phyloP scores from a whole-genome alignment of 1,139 yeast species.

The Yamadazyma pseudoaaseri region DNA sequence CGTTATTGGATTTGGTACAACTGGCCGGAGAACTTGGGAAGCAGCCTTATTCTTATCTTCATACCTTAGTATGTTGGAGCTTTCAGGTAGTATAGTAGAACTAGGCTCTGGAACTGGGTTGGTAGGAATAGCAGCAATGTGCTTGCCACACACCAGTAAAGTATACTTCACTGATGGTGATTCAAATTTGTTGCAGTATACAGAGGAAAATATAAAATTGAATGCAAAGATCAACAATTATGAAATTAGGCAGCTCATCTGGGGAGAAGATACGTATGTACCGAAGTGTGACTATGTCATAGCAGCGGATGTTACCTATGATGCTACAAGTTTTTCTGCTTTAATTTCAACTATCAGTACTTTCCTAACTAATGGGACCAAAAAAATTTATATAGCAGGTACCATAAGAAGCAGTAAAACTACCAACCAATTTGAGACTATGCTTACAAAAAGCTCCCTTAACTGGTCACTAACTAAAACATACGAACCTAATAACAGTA shows the following conservation, averaged over 20 bases:
- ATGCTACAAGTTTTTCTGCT: conserved; percentile 55
- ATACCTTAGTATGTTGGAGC: conserved; percentile 47
- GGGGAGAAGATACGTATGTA: conserved; percentile 51
- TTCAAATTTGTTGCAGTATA: conserved; percentile 52
- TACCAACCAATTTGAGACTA: conserved; percentile 48
- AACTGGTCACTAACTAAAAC: conserved; percentile 22
- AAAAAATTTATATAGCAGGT: conserved; percentile 58
- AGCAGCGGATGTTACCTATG: conserved; percentile 90
- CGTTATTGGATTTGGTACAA: conserved; percentile 71
- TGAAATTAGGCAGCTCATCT: conserved; percentile 39
- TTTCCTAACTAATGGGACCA: conserved; percentile 31
- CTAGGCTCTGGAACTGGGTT: conserved; percentile 91
- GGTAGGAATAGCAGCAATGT: conserved; percentile 58
- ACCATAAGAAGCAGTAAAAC: conserved; percentile 70
- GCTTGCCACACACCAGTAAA: conserved; percentile 23
- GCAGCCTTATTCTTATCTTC: conserved; percentile 61
- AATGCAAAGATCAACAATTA: conserved; percentile 29
- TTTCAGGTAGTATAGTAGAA: conserved; percentile 49
- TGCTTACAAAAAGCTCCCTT: conserved; percentile 27
- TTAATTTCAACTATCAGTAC: conserved; percentile 50
- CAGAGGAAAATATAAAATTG: conserved; percentile 43
- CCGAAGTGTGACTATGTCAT: conserved; percentile 47
- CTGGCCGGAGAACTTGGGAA: conserved; percentile 94
- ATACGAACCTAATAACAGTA: conserved; percentile 2
- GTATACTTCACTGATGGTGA: conserved; percentile 79